Evolutionary conservation across 192 early-diverging fungal genomes (phyloP).

Genomic region (Mortierella hygrophila): DNA sequence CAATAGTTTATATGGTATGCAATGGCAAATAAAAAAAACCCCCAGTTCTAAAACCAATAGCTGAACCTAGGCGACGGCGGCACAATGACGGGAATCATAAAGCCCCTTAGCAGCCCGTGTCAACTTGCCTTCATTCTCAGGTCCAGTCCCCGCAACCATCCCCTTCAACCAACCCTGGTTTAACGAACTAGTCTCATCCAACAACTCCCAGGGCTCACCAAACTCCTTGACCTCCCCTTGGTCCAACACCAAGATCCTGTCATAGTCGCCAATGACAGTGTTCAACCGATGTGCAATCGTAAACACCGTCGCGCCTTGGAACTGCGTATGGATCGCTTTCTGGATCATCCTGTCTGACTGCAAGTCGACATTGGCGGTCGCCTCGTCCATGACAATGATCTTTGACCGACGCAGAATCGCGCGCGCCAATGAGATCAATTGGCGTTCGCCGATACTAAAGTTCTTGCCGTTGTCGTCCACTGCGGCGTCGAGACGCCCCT

Average conservation of each 20-base stretch:
- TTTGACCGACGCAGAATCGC: constrained; percentile 76
- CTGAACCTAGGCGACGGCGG: not conserved
- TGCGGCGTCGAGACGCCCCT: constrained; percentile 73
- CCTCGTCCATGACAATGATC: constrained; percentile 72
- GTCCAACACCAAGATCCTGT: constrained; percentile 62
- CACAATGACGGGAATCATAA: constrained; percentile 3
- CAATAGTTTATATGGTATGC: no score
- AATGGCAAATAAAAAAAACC: no score
- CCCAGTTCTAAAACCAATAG: no score
- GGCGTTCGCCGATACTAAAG: constrained; percentile 84
- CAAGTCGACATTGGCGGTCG: constrained; percentile 47
- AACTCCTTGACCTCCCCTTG: constrained; percentile 58
- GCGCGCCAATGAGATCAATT: constrained; percentile 76
- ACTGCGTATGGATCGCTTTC: constrained; percentile 43
- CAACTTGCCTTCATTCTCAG: constrained; percentile 27
- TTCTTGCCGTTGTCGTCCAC: constrained; percentile 87
- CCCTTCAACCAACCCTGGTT: constrained; percentile 21
- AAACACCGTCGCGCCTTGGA: constrained; percentile 61
- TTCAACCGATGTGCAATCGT: constrained; percentile 71
- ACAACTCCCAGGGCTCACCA: constrained; percentile 33
- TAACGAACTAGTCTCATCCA: not conserved
- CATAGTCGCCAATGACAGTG: constrained; percentile 61
- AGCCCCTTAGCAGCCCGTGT: constrained; percentile 8
- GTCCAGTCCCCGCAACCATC: constrained; percentile 30
- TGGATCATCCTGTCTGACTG: constrained; percentile 48